phyloP scores from a whole-genome alignment of 306 rosid genomes.

The Geum urbanum region DNA sequence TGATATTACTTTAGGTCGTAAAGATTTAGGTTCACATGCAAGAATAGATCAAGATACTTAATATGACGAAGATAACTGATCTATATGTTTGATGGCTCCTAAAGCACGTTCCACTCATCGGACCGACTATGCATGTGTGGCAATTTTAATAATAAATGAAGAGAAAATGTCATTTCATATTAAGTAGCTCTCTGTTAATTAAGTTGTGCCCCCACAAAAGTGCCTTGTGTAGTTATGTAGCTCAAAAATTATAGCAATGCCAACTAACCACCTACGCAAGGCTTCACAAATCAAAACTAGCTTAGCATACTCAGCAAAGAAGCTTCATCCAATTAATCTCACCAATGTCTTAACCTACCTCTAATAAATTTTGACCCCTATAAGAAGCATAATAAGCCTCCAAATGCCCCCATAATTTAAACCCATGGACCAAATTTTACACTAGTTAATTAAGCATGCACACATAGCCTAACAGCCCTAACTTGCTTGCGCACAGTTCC shows the following conservation, averaged over 20 bases:
- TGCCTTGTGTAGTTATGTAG: neutral
- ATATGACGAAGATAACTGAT: too few species aligned
- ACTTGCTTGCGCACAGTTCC: slow-evolving; percentile 30
- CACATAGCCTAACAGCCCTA: neutral
- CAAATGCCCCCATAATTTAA: neutral
- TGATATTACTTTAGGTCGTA: too few species aligned
- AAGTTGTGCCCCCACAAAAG: neutral
- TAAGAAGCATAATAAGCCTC: neutral
- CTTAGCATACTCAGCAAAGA: neutral
- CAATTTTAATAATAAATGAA: too few species aligned
- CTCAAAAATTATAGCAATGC: too few species aligned
- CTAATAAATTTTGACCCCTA: neutral
- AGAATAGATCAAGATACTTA: too few species aligned
- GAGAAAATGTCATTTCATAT: too few species aligned
- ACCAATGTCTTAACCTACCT: neutral
- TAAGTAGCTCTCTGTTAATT: too few species aligned
- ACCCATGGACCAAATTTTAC: neutral
- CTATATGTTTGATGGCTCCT: too few species aligned
- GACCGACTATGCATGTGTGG: too few species aligned
- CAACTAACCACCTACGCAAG: neutral
- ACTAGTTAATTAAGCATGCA: neutral
- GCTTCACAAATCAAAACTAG: neutral
- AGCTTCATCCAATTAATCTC: neutral
- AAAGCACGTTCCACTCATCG: too few species aligned
- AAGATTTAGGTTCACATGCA: too few species aligned